phyloP scores from a whole-genome alignment of 805 yeast genomes.

The Cyberlindnera suaveolens region DNA sequence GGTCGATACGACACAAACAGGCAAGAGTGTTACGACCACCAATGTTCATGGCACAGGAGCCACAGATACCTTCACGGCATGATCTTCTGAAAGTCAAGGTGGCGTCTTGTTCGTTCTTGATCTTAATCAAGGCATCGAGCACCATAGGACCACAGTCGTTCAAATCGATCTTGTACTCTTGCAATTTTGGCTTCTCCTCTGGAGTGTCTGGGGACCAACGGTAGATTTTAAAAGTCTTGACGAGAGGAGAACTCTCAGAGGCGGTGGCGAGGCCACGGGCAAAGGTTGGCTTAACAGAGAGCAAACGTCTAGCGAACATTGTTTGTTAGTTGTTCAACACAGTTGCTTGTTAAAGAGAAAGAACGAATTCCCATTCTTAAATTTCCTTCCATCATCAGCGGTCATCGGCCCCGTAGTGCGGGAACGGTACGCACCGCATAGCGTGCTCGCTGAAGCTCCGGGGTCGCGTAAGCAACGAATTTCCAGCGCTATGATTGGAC shows the following conservation, averaged over 20 bases:
- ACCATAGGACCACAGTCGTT: conserved; percentile 97
- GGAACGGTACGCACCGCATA: conserved; percentile 7
- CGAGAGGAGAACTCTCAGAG: conserved; percentile 46
- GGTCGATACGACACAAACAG: conserved; percentile 90
- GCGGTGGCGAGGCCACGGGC: conserved; percentile 36
- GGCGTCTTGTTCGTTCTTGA: conserved; percentile 94
- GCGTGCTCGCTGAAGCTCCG: conserved; percentile 2
- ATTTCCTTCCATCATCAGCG: neutral
- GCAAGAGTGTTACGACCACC: conserved; percentile 97
- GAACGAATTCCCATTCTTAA: neutral
- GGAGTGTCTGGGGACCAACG: conserved; percentile 99
- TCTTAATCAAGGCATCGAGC: conserved; percentile 87
- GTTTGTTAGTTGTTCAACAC: neutral
- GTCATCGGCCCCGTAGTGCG: conserved; percentile 19
- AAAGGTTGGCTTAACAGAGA: neutral
- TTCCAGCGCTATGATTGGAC: conserved; percentile 12
- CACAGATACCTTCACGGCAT: conserved; percentile 99
- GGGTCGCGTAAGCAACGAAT: conserved; percentile 13
- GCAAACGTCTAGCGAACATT: conserved; percentile 5
- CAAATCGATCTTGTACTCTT: conserved; percentile 78
- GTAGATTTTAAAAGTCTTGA: conserved; percentile 87
- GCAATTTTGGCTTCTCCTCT: conserved; percentile 81
- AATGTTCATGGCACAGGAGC: conserved; percentile 99
- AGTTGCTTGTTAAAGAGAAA: neutral
- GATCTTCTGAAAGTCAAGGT: conserved; percentile 96